These are phyloP conservation scores for Sistotremastrum niveocremeum DNA, from an alignment of 768 basidiomycete genomes.

Conservation along the genomic window DNA sequence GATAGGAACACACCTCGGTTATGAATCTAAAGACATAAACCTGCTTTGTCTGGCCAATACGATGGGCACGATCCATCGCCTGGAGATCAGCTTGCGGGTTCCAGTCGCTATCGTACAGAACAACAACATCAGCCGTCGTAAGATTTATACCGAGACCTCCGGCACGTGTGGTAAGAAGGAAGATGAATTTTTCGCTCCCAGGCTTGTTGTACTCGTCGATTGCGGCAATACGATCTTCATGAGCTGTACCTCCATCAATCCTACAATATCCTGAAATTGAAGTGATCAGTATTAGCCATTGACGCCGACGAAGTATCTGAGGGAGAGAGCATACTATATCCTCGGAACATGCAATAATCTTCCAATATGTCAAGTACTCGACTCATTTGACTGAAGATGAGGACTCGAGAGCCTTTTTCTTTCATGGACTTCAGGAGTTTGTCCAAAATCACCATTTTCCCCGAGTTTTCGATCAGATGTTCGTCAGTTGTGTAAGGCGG, in stretches of 20 bases:
- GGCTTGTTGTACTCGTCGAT: slow-evolving; percentile 98
- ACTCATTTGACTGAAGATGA: slow-evolving; percentile 99
- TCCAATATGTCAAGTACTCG: slow-evolving; percentile 96
- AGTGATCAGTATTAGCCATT: background rate
- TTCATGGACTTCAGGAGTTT: slow-evolving; percentile 82
- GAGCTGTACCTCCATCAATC: slow-evolving; percentile 90
- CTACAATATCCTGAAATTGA: slow-evolving; percentile 71
- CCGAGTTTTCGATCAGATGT: slow-evolving; percentile 85
- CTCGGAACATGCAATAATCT: slow-evolving; percentile 89
- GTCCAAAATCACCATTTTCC: slow-evolving; percentile 97
- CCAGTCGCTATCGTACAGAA: slow-evolving; percentile 97
- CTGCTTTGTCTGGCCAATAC: slow-evolving; percentile 94
- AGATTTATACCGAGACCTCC: slow-evolving; percentile 96
- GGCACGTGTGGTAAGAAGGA: slow-evolving; percentile 90
- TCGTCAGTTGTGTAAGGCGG: slow-evolving; percentile 98
- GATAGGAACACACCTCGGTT: slow-evolving; percentile 39
- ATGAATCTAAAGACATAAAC: slow-evolving; percentile 97
- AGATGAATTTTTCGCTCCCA: slow-evolving; percentile 89
- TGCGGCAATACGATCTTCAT: slow-evolving; percentile 88
- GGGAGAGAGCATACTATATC: slow-evolving; percentile 50
- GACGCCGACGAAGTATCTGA: background rate
- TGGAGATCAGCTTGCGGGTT: slow-evolving; percentile 98
- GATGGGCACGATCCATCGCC: slow-evolving; percentile 96
- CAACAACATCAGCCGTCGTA: slow-evolving; percentile 88
- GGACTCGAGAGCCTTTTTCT: slow-evolving; percentile 82